Evolutionary conservation across 2,329 filamentous ascomycete species (phyloP).

Genomic region (Xylaria sp.): DNA sequence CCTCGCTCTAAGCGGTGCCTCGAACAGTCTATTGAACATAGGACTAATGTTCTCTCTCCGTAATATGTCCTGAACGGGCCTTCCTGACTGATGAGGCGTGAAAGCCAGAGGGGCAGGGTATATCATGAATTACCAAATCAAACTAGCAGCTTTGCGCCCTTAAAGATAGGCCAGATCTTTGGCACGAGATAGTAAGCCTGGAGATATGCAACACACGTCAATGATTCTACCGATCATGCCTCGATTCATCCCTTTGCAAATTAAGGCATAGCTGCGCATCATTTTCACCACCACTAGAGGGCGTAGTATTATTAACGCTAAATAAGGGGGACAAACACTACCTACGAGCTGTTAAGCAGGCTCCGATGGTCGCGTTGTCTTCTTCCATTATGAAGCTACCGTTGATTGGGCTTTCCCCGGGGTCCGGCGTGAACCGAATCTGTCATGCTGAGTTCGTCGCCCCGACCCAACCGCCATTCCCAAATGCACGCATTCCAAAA

Average conservation of each 20-base stretch:
- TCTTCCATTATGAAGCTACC: conserved; percentile 17
- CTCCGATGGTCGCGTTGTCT: conserved; percentile 19
- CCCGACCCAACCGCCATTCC: conserved; percentile 51
- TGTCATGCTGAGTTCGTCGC: conserved; percentile 49
- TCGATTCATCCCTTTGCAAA: background rate
- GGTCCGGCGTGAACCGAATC: conserved; percentile 42
- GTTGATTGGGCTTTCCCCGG: conserved; percentile 2
- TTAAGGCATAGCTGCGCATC: background rate
- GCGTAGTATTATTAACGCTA: conserved; percentile 33
- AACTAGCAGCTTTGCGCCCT: too few relatives aligned
- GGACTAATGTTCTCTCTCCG: background rate
- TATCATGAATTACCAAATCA: background rate
- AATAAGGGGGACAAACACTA: conserved; percentile 10
- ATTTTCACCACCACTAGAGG: background rate
- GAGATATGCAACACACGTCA: background rate
- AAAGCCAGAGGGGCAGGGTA: background rate
- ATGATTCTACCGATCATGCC: too few relatives aligned
- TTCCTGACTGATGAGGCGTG: background rate
- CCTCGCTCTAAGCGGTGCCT: background rate
- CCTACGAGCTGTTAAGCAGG: conserved; percentile 12
- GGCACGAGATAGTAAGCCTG: background rate
- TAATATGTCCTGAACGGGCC: background rate
- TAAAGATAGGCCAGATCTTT: background rate
- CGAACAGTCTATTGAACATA: background rate
- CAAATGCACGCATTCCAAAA: conserved; percentile 51